Conservation (phyloP, 371 early-diverging fungal species). For the Antonospora locustae region DNA sequence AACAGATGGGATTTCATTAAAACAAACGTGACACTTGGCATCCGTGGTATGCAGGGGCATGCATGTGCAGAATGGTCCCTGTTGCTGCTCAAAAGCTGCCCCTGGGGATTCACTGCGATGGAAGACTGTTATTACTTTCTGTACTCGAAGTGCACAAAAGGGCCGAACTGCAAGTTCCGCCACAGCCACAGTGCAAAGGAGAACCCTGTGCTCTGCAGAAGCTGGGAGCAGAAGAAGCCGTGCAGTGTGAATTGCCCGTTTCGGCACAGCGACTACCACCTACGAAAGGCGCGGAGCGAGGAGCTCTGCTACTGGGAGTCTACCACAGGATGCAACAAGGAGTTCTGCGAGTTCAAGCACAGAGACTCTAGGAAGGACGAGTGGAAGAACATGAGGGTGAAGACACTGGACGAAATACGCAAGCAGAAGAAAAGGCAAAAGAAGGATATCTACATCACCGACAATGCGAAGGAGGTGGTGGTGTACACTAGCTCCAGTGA, state of each 20-base stretch:
- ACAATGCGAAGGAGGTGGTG: too few relatives aligned
- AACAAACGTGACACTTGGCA: too few relatives aligned
- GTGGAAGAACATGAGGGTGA: slow-evolving; percentile 34
- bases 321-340: slow-evolving; percentile 46
- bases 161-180: slow-evolving; percentile 43
- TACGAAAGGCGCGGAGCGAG: slow-evolving; percentile 37
- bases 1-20: too few relatives aligned
- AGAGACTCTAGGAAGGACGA: slow-evolving; percentile 31
- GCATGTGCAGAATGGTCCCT: not conserved
- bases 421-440: not conserved
- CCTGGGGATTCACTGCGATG: slow-evolving; percentile 11
- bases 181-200: slow-evolving; percentile 46
- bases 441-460: too few relatives aligned
- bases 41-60: too few relatives aligned
- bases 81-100: not conserved
- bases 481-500: too few relatives aligned
- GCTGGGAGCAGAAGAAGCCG: slow-evolving; percentile 36
- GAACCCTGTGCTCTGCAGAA: slow-evolving; percentile 41
- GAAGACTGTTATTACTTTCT: slow-evolving; percentile 56
- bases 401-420: slow-evolving; percentile 8
- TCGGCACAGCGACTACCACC: slow-evolving; percentile 51
- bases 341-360: slow-evolving; percentile 50
- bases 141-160: slow-evolving; percentile 48
- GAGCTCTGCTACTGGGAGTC: slow-evolving; percentile 53
- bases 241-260: slow-evolving; percentile 49